These are phyloP conservation scores for Boletus rufocinnamomeus DNA, from an alignment of 768 basidiomycete genomes.

Conservation along the genomic window DNA sequence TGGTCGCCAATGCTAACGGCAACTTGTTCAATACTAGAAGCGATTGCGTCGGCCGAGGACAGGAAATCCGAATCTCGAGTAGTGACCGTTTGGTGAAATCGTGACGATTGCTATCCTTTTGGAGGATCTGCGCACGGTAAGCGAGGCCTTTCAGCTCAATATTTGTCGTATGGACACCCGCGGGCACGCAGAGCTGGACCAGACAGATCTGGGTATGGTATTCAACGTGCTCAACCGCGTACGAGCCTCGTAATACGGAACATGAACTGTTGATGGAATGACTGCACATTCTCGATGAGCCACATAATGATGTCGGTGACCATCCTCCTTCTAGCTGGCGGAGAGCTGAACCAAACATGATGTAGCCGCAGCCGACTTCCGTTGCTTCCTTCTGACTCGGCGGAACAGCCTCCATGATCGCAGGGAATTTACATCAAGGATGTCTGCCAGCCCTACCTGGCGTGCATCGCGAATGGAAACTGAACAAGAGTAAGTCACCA, in stretches of 20 bases:
- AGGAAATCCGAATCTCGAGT: conserved; percentile 9
- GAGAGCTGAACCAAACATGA: neutral
- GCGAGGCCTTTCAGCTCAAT: no score
- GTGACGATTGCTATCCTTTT: neutral
- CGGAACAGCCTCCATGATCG: neutral
- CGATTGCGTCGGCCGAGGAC: conserved; percentile 23
- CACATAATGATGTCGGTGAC: neutral
- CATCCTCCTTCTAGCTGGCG: neutral
- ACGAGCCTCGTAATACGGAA: neutral
- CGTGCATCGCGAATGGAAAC: neutral
- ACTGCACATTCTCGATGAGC: neutral
- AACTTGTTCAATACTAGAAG: neutral
- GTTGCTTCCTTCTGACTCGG: neutral
- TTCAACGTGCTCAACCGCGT: neutral
- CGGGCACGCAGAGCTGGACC: neutral
- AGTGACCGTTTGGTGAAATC: neutral
- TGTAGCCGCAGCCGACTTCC: neutral
- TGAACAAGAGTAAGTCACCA: neutral
- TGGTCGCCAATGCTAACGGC: neutral
- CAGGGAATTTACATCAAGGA: neutral
- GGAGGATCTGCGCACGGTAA: neutral
- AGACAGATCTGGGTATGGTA: neutral
- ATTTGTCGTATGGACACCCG: neutral
- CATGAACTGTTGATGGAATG: neutral
- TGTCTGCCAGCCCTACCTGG: neutral